Percentiles rank a stretch among this genome's conserved stretches.
Evolutionary conservation across 805 yeast genomes (phyloP).

Genomic region (Naumovozyma dairenensis): DNA sequence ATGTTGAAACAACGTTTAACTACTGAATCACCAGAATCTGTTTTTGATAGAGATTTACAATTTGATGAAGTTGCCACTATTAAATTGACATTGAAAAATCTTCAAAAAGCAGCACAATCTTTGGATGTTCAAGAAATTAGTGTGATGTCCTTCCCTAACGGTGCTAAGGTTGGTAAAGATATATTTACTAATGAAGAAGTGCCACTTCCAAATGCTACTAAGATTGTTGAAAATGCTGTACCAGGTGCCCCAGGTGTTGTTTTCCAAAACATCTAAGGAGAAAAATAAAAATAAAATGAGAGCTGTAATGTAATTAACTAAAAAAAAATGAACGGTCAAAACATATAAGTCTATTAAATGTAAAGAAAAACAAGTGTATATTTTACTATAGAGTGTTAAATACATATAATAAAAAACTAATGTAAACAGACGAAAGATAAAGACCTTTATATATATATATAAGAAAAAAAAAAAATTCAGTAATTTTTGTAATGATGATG

Average conservation of each 20-base stretch:
- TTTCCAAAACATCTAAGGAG: constrained; percentile 47
- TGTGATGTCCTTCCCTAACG: constrained; percentile 55
- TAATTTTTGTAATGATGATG: no score
- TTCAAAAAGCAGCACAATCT: constrained; percentile 57
- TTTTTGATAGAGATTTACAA: constrained; percentile 80
- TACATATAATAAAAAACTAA: no score
- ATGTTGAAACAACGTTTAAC: constrained; percentile 69
- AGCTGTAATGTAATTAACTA: no score
- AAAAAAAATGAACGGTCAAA: no score
- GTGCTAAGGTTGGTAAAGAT: constrained; percentile 53
- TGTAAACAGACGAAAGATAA: no score
- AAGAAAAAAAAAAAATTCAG: no score
- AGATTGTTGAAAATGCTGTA: constrained; percentile 70
- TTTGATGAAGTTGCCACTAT: constrained; percentile 70
- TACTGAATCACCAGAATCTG: constrained; percentile 60
- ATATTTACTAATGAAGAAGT: constrained; percentile 60
- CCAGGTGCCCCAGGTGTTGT: constrained; percentile 92
- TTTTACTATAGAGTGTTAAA: no score
- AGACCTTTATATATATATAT: no score
- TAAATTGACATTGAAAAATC: constrained; percentile 42
- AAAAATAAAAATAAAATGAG: no score
- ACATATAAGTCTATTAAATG: no score
- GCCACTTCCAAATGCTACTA: constrained; percentile 49
- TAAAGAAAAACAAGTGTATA: no score
- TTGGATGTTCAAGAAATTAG: constrained; percentile 46